phyloP scores from a whole-genome alignment of 495 filamentous ascomycete genomes.

The Achaetomiella virescens region DNA sequence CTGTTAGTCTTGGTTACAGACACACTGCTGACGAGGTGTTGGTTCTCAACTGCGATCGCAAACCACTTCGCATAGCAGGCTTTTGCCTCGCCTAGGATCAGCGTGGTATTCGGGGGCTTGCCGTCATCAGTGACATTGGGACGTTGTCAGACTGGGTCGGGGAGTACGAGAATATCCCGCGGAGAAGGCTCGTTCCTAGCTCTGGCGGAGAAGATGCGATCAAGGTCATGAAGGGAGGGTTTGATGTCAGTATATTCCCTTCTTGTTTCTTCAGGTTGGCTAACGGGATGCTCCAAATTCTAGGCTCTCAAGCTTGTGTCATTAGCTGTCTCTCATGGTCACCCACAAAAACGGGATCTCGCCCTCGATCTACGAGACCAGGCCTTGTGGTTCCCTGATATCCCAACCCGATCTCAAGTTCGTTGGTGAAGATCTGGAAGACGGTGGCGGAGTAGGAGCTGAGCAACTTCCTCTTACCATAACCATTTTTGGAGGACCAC shows the following conservation, averaged over 20 bases:
- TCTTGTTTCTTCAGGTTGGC: too few relatives aligned
- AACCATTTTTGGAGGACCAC: too few relatives aligned
- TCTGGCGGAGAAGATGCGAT: neutral
- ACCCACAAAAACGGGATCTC: neutral
- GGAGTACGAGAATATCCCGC: neutral
- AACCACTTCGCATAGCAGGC: neutral
- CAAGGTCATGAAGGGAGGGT: neutral
- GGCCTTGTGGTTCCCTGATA: neutral
- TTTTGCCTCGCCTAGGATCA: neutral
- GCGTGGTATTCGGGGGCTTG: neutral
- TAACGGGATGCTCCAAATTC: neutral
- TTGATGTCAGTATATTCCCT: neutral
- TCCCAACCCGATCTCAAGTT: neutral
- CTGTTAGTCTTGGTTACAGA: neutral
- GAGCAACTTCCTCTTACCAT: too few relatives aligned
- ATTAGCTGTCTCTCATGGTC: neutral
- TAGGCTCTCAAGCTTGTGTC: neutral
- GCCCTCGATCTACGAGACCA: neutral
- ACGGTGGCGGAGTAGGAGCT: too few relatives aligned
- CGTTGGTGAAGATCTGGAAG: neutral
- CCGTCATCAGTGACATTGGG: neutral
- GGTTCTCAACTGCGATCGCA: neutral
- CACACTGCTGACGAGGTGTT: neutral
- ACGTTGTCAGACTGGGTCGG: neutral
- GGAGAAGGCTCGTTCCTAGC: neutral